Conservation (phyloP, 1,139 yeast species). For the Hemisphaericaspora xylofermentans region DNA sequence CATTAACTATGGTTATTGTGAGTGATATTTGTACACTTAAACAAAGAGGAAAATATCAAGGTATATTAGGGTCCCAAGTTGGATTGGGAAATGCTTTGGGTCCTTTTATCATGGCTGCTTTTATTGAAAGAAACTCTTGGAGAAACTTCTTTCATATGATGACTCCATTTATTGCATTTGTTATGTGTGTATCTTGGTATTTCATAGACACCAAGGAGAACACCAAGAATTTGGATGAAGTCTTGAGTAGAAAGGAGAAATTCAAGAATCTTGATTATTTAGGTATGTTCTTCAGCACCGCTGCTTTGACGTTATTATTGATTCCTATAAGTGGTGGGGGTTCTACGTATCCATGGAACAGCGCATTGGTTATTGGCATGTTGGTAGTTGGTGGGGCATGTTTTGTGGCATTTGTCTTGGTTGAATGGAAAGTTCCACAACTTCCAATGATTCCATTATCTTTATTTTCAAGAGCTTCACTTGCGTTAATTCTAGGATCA, state of each 20-base stretch:
- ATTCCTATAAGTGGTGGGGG: constrained; percentile 59
- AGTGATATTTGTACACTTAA: constrained; percentile 43
- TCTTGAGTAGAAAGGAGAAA: constrained; percentile 27
- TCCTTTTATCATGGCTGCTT: constrained; percentile 53
- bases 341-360: constrained; percentile 48
- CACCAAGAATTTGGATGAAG: constrained; percentile 23
- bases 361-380: constrained; percentile 45
- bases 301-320: constrained; percentile 43
- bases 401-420: constrained; percentile 34
- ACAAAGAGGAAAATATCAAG: constrained; percentile 45
- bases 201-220: constrained; percentile 25
- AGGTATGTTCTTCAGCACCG: constrained; percentile 48
- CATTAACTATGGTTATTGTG: constrained; percentile 43
- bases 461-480: constrained; percentile 35
- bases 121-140: constrained; percentile 47
- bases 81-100: constrained; percentile 57
- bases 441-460: constrained; percentile 55
- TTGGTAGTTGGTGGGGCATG: constrained; percentile 44
- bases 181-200: constrained; percentile 23
- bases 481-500: constrained; percentile 38
- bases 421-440: constrained; percentile 46
- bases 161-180: constrained; percentile 38
- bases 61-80: constrained; percentile 48
- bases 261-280: constrained; percentile 46
- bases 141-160: constrained; percentile 46